Base-by-base conservation (phyloP, 2,329 filamentous ascomycete genomes). In the Torrubiella hemipterigena region DNA sequence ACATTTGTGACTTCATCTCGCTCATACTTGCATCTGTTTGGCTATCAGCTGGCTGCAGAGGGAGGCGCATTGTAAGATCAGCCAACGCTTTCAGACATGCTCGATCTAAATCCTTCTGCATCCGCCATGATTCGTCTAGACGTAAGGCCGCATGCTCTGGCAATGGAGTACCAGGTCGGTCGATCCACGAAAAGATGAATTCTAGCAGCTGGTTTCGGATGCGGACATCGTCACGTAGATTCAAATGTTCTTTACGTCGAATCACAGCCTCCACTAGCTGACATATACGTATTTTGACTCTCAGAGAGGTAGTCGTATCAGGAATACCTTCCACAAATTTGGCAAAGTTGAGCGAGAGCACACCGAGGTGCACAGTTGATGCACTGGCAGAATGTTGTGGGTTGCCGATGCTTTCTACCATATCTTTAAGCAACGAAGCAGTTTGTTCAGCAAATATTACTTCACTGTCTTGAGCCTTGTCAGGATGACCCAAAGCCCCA, bases 1-100 rank as follows among this genome's bases (percentile, higher is more conserved):
- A 81, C 68, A 81, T 75, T 43, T 80, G 71, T 1, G 73, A 77
- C 46, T 81, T 81, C 31, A 77, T 62, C 49, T 80, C 77, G 40
- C 73, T 78, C 32, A 71, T 74, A 27, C 74, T 71, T 2, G 71
- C 74, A 51, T 81, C 77, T 10, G 65, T 73, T 40, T 77, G 73
- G 5, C 69, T 71, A 31, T 81, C 76, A 2, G 67, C 66, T 2
- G 76, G 73, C 40, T 81, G 77, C 11, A 81, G 55, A 12, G 77
- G 76, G 5, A 81, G 57, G 9, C 76, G 69, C 46, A 73, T 78
- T 0, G 77, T 78, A 17, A 81, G 58, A 41, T 75, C 73, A 4
- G 74, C 69, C n/a, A 81, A 60, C 25, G 72, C 72, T 40, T 66
- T 71, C 8, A 81, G 56, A 41, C 74, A 80, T 17, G 77, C 73